phyloP scores from a whole-genome alignment of 805 yeast species.

The Barnettozyma populi region DNA sequence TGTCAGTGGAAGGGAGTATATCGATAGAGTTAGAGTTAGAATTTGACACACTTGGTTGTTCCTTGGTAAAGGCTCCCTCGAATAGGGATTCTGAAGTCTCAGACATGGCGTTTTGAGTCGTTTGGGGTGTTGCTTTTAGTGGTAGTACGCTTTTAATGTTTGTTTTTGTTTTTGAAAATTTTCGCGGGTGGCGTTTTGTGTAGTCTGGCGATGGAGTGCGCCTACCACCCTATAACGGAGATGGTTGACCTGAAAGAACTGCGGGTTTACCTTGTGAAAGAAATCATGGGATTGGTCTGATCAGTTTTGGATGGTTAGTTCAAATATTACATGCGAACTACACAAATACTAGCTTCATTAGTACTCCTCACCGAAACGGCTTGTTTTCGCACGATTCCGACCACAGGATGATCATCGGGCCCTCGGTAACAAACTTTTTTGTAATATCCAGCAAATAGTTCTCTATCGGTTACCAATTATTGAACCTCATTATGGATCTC shows the following conservation, averaged over 20 bases:
- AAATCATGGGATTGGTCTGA: too few species aligned
- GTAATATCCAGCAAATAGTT: neutral
- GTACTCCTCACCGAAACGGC: too few species aligned
- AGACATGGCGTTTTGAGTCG: constrained; percentile 4
- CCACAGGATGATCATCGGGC: neutral
- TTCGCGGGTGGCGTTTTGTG: neutral
- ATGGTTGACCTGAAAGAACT: too few species aligned
- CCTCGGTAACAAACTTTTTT: neutral
- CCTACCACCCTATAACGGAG: neutral
- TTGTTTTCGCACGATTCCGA: too few species aligned
- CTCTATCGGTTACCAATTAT: neutral
- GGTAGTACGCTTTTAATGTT: neutral
- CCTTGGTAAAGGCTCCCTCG: constrained; percentile 22
- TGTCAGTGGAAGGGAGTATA: constrained; percentile 20
- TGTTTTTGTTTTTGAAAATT: neutral
- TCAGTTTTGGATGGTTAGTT: too few species aligned
- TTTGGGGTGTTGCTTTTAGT: neutral
- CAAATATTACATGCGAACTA: too few species aligned
- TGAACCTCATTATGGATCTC: constrained; percentile 67
- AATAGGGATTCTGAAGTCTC: constrained; percentile 25
- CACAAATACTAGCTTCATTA: too few species aligned
- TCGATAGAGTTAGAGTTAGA: constrained; percentile 1
- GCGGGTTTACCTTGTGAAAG: too few species aligned
- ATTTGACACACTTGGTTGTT: constrained; percentile 2
- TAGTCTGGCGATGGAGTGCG: neutral